A percentile compares a stretch with the other conserved stretches of the same genome.
Conservation (phyloP, 495 filamentous ascomycete genomes). For the Neurospora tetrasperma region DNA sequence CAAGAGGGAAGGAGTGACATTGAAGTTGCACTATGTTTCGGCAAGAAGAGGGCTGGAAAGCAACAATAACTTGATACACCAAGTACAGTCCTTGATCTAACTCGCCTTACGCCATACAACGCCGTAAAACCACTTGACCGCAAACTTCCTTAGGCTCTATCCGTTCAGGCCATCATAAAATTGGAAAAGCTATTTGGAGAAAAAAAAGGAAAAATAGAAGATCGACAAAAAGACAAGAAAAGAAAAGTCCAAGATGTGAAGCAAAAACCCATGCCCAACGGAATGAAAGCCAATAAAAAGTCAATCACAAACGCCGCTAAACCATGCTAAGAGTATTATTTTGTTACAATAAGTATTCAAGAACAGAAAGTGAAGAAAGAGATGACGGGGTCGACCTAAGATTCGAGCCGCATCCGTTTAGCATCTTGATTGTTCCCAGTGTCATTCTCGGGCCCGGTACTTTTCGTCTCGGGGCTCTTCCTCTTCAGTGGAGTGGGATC, state of each 20-base stretch:
- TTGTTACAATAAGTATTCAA: background rate
- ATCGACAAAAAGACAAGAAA: too few relatives aligned
- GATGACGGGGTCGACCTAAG: background rate
- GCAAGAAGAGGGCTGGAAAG: background rate
- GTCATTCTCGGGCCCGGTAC: constrained; percentile 22
- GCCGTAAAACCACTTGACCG: background rate
- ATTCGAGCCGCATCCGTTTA: background rate
- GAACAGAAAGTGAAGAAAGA: background rate
- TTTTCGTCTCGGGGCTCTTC: constrained; percentile 38
- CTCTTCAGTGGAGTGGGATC: constrained; percentile 32
- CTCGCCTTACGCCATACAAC: background rate
- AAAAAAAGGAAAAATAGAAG: too few relatives aligned
- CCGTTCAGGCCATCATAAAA: background rate
- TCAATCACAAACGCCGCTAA: background rate
- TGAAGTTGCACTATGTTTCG: background rate
- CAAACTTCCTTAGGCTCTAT: background rate
- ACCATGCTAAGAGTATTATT: background rate
- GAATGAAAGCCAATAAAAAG: background rate
- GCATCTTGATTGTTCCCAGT: background rate
- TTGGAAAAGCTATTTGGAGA: too few relatives aligned
- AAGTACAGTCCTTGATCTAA: background rate
- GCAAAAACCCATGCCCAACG: background rate
- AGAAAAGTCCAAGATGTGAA: background rate
- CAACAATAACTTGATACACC: background rate
- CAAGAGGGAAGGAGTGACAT: background rate